These are phyloP conservation scores for Lichtheimia hyalospora DNA, from an alignment of 371 early-diverging fungal genomes.

Conservation along the genomic window DNA sequence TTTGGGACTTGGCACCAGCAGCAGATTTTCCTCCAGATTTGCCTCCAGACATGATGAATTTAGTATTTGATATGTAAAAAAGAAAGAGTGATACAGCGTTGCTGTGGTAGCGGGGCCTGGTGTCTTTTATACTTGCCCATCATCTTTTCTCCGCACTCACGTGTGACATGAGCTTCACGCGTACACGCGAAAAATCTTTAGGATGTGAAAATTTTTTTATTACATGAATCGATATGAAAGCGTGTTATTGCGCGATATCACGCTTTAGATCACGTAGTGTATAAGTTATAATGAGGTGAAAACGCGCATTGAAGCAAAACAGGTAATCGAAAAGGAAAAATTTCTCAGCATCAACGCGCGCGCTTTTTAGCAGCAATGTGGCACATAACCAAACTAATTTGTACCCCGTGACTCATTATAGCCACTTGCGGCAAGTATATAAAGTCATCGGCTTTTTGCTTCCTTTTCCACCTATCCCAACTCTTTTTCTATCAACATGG, in stretches of 20 bases:
- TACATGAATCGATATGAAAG: not conserved
- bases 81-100: conserved; percentile 10
- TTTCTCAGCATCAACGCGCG: too few species aligned
- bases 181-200: not conserved
- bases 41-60: conserved; percentile 55
- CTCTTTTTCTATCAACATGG: conserved; percentile 32
- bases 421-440: conserved; percentile 3
- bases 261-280: conserved; percentile 2
- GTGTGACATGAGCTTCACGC: not conserved
- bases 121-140: conserved; percentile 1
- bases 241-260: conserved; percentile 11
- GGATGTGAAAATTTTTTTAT: conserved; percentile 1
- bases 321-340: not conserved
- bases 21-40: conserved; percentile 65
- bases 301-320: conserved; percentile 1
- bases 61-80: conserved; percentile 14
- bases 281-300: not conserved
- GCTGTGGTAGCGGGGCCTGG: conserved; percentile 6
- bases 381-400: not conserved
- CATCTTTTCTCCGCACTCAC: not conserved
- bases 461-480: conserved; percentile 14
- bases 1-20: conserved; percentile 53
- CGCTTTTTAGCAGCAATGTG: not conserved
- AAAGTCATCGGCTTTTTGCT: conserved; percentile 14
- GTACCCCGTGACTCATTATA: too few species aligned